Evolutionary conservation across 306 rosid genomes (phyloP).

Genomic region (Rosa rugosa): DNA sequence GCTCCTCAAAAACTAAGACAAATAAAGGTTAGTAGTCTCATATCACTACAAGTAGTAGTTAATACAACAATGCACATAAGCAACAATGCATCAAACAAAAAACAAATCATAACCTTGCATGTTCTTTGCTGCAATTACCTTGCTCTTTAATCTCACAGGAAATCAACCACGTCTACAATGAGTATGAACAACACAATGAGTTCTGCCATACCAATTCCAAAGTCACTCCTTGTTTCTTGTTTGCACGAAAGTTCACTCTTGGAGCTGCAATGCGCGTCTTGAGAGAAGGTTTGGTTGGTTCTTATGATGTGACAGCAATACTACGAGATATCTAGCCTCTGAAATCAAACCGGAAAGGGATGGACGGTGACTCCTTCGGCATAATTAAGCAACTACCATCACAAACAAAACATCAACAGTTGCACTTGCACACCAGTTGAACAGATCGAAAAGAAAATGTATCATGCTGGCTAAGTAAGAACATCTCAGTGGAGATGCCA

Average conservation of each 20-base stretch:
- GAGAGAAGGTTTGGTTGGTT: slow-evolving; percentile 17
- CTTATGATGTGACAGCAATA: background rate
- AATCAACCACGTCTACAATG: slow-evolving; percentile 23
- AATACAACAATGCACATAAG: background rate
- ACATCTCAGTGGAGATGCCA: background rate
- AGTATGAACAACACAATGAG: slow-evolving; percentile 20
- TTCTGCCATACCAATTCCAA: slow-evolving; percentile 18
- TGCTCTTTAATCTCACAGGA: slow-evolving; percentile 28
- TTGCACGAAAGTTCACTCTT: slow-evolving; percentile 35
- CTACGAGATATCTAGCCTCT: background rate
- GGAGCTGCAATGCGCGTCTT: slow-evolving; percentile 25
- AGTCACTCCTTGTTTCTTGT: slow-evolving; percentile 28
- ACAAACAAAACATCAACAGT: background rate
- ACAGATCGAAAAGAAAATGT: background rate
- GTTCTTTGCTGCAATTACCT: background rate
- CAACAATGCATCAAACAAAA: background rate
- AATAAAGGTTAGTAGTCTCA: slow-evolving; percentile 27
- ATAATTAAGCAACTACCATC: background rate
- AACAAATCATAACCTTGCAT: background rate
- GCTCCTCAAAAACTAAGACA: slow-evolving; percentile 18
- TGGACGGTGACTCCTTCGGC: background rate
- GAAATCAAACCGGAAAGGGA: too few relatives aligned
- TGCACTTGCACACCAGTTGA: background rate
- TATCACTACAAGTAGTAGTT: background rate
- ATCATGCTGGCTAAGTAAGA: background rate